These are phyloP conservation scores for Umbelopsis sp. DNA, from an alignment of 192 early-diverging fungal genomes.

Conservation along the genomic window DNA sequence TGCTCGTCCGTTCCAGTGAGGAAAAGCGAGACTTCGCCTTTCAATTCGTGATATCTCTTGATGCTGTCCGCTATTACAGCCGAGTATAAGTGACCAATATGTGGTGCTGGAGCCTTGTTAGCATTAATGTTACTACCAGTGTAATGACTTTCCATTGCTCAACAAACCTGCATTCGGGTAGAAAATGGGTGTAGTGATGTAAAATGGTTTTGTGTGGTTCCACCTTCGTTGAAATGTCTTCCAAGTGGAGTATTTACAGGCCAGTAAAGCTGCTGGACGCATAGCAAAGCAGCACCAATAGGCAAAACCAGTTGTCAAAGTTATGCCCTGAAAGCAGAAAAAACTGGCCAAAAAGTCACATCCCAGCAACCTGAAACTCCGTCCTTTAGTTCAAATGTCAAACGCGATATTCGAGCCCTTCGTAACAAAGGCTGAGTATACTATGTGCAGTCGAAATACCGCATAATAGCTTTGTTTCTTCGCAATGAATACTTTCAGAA, in stretches of 20 bases:
- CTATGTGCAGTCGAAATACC: too few relatives aligned
- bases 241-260: background rate
- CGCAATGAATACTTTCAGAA: too few relatives aligned
- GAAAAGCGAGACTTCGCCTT: constrained; percentile 59
- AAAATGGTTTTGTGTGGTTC: constrained; percentile 52
- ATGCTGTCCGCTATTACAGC: constrained; percentile 84
- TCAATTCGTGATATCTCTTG: constrained; percentile 73
- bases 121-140: background rate
- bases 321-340: too few relatives aligned
- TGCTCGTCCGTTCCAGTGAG: constrained; percentile 95
- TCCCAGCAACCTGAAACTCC: too few relatives aligned
- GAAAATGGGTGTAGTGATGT: constrained; percentile 89
- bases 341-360: too few relatives aligned
- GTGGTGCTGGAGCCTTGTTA: constrained; percentile 64
- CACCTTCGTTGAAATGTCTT: constrained; percentile 5
- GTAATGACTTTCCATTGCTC: background rate
- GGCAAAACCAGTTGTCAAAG: background rate
- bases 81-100: constrained; percentile 95
- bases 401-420: too few relatives aligned
- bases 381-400: too few relatives aligned
- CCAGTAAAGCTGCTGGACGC: background rate
- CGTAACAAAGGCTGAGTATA: too few relatives aligned
- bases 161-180: constrained; percentile 77
- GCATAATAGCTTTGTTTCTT: too few relatives aligned
- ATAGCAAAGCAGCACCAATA: constrained; percentile 7